Percentiles rank a stretch among this genome's conserved stretches.
These are phyloP conservation scores for Rhododendron ferrugineum DNA, from an alignment of 148 eudicot genomes.

Conservation along the genomic window DNA sequence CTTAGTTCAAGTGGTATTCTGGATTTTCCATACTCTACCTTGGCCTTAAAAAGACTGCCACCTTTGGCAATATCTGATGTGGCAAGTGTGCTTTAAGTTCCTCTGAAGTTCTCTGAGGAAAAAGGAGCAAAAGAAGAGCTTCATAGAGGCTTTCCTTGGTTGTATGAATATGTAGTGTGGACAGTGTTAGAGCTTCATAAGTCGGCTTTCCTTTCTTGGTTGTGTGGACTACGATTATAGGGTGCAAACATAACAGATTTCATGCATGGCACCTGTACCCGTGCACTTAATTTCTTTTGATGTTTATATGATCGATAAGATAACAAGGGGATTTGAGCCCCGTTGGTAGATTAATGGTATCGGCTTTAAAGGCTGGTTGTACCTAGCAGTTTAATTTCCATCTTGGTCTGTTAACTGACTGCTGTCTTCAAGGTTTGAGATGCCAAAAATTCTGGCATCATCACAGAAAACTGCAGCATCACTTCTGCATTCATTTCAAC, in stretches of 20 bases:
- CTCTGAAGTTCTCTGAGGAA: background rate
- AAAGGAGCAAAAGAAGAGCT: background rate
- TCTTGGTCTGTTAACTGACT: background rate
- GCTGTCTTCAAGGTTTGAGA: background rate
- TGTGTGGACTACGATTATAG: background rate
- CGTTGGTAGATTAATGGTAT: background rate
- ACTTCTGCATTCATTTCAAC: background rate
- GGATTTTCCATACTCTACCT: background rate
- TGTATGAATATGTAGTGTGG: background rate
- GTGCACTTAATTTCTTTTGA: background rate
- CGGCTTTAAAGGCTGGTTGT: background rate
- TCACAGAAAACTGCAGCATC: background rate
- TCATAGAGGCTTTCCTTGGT: background rate
- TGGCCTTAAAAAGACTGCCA: background rate
- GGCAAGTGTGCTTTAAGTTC: background rate
- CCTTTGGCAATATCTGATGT: background rate
- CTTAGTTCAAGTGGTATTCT: background rate
- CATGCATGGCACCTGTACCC: background rate
- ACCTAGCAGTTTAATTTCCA: background rate
- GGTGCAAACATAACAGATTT: background rate
- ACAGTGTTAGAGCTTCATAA: too few relatives aligned
- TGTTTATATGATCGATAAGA: background rate
- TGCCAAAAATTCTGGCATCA: background rate
- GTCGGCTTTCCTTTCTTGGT: background rate
- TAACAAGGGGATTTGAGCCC: background rate